phyloP scores from a whole-genome alignment of 345 rosid genomes.

The Citrus reticulata region DNA sequence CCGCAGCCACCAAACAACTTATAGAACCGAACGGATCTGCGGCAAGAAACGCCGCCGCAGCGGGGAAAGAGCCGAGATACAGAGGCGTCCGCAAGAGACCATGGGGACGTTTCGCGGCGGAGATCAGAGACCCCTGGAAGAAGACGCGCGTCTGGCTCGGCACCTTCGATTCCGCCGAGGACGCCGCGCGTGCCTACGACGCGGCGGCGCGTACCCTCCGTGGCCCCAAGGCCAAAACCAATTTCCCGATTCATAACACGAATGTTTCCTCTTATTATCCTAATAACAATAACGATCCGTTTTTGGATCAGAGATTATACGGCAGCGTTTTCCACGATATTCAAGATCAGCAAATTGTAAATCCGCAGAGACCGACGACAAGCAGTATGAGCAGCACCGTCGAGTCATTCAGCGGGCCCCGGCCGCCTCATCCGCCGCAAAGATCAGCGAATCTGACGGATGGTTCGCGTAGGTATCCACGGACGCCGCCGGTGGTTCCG shows the following conservation, averaged over 20 bases:
- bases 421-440: slow-evolving; percentile 27
- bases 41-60: not conserved
- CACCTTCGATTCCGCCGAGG: slow-evolving; percentile 87
- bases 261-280: slow-evolving; percentile 16
- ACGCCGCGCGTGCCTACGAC: slow-evolving; percentile 91
- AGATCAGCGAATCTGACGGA: slow-evolving; percentile 12
- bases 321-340: slow-evolving; percentile 29
- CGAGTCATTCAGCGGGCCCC: slow-evolving; percentile 84
- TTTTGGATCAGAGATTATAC: slow-evolving; percentile 47
- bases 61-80: slow-evolving; percentile 52
- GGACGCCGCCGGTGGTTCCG: slow-evolving; percentile 60
- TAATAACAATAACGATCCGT: slow-evolving; percentile 25
- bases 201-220: slow-evolving; percentile 77
- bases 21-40: slow-evolving; percentile 35
- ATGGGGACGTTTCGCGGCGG: slow-evolving; percentile 90
- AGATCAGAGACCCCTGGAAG: slow-evolving; percentile 90
- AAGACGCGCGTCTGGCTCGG: slow-evolving; percentile 94
- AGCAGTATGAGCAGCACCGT: slow-evolving; percentile 97
- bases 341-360: slow-evolving; percentile 19
- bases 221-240: slow-evolving; percentile 88
- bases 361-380: slow-evolving; percentile 66
- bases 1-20: slow-evolving; percentile 9
- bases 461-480: slow-evolving; percentile 38
- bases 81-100: slow-evolving; percentile 93
- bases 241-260: slow-evolving; percentile 42